Evolutionary conservation across 139 green algal species (phyloP).

Genomic region (Picochlorum sp.): DNA sequence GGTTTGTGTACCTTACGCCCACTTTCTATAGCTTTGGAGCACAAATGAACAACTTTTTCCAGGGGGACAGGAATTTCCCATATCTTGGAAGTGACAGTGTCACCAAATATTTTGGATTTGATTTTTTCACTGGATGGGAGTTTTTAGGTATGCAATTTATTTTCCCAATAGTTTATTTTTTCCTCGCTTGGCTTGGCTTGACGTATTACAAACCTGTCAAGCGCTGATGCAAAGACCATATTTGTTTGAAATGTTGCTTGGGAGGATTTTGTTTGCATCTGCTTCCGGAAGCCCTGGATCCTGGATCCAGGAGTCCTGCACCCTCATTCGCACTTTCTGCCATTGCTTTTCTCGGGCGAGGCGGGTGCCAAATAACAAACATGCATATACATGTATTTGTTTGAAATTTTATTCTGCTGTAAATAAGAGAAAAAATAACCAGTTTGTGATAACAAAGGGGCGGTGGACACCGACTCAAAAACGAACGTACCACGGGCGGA

Average conservation of each 20-base stretch:
- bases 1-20: background rate
- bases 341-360: too few species aligned
- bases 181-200: background rate
- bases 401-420: too few species aligned
- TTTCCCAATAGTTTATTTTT: background rate
- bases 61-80: background rate
- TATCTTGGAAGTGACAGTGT: background rate
- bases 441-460: too few species aligned
- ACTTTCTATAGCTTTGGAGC: slow-evolving; percentile 1
- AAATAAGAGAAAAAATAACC: too few species aligned
- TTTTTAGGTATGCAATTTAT: slow-evolving; percentile 9
- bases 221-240: background rate
- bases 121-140: background rate
- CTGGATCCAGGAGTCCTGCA: background rate
- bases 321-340: background rate
- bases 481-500: too few species aligned
- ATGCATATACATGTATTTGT: too few species aligned
- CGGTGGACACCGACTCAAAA: too few species aligned
- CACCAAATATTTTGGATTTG: background rate
- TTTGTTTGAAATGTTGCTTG: background rate
- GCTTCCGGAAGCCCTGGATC: slow-evolving; percentile 11
- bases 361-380: too few species aligned
- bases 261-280: background rate
- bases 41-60: slow-evolving; percentile 4
- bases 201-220: background rate